Evolutionary conservation across 768 basidiomycete genomes (phyloP).

Genomic region (Tylopilus vinaceipallidus): DNA sequence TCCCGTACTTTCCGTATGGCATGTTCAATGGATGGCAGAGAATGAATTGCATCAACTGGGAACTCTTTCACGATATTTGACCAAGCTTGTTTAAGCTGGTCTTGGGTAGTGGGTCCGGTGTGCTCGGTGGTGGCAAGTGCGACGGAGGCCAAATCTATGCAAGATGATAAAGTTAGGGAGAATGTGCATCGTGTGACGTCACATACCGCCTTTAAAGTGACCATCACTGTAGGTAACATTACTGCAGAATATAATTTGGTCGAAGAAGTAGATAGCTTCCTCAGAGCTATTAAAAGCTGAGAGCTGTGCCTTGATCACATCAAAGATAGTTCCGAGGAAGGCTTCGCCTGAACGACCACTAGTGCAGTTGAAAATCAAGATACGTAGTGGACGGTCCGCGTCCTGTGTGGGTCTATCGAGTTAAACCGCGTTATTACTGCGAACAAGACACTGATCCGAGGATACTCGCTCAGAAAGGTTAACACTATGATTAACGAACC

Average conservation of each 20-base stretch:
- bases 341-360: slow-evolving; percentile 76
- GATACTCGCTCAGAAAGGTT: slow-evolving; percentile 38
- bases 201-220: slow-evolving; percentile 83
- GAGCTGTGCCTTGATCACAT: slow-evolving; percentile 49
- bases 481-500: slow-evolving; percentile 71
- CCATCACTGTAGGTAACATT: slow-evolving; percentile 95
- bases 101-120: slow-evolving; percentile 67
- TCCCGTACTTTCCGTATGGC: slow-evolving; percentile 67
- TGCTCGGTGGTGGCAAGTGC: slow-evolving; percentile 64
- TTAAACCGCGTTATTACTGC: slow-evolving; percentile 2
- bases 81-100: slow-evolving; percentile 77
- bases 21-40: slow-evolving; percentile 86
- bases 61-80: slow-evolving; percentile 57
- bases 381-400: slow-evolving; percentile 38
- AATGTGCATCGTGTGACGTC: background rate
- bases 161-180: background rate
- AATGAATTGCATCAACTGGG: slow-evolving; percentile 62
- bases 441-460: slow-evolving; percentile 1
- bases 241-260: slow-evolving; percentile 90
- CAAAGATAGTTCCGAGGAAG: slow-evolving; percentile 63
- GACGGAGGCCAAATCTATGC: slow-evolving; percentile 72
- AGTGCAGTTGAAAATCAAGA: slow-evolving; percentile 95
- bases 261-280: slow-evolving; percentile 54
- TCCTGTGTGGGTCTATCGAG: slow-evolving; percentile 12
- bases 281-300: slow-evolving; percentile 38